Base-by-base conservation (phyloP, 2,329 filamentous ascomycete genomes). In the Dothideomycetidae sp. region DNA sequence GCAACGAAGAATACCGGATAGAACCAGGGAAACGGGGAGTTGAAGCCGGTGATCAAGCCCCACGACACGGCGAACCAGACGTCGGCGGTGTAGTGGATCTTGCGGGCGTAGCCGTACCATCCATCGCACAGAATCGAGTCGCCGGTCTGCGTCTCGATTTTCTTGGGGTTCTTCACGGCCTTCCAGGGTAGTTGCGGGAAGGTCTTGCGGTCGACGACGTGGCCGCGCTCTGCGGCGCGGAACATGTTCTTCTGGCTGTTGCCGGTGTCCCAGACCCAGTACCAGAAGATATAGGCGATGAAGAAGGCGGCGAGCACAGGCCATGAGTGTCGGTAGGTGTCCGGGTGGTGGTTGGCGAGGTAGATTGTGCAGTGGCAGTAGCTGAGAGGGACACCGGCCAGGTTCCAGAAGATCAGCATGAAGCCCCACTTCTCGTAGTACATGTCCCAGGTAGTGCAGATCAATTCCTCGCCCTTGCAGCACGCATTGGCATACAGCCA, bases 371-470 rank as follows among this genome's bases (percentile, higher is more conserved):
- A 90, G 67, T 93, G 85, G 65, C 84, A 93, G 70, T 93, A 93
- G 38, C 77, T 85, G 36, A 93, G 69, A 10, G 85, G 85, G 16
- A 93, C 85, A 48, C 85, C 85, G 32, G 85, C 84, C 56, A 93
- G 67, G 61, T 93, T 93, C 85, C 85, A 93, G 73, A 93, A 93
- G 59, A 92, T 92, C 48, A 93, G 73, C 85, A 93, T 93, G 67
- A 93, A 93, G 36, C 85, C 85, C 74, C 82, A 86, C 64, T 93
- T 93, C 68, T 93, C 85, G 51, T 84, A 88, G 67, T 92, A 93
- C 79, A 93, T 93, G 53, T 93, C 85, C 75, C 85, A 93, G 34
- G 83, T 90, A 5, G 81, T 81, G 42, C 84, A 72, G 58, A 93
- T 93, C 55, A 84, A 73, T 61, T 93, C 83, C 61, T 93, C 85